A percentile compares a stretch with the other conserved stretches of the same genome.
Evolutionary conservation across 73 alveolate genomes (phyloP).

Genomic region (Paramecium biaurelia): DNA sequence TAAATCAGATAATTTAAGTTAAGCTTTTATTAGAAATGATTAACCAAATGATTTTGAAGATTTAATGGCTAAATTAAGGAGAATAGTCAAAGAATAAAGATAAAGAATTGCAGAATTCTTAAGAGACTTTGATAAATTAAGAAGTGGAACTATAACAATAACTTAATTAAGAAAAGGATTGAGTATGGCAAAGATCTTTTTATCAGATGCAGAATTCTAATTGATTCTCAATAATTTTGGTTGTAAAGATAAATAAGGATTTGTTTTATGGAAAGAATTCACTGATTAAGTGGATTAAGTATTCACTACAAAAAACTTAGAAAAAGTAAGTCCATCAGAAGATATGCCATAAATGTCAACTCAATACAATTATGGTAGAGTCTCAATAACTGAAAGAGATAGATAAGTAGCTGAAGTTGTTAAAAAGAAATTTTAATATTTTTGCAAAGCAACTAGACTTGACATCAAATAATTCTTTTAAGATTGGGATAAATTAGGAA

Average conservation of each 20-base stretch:
- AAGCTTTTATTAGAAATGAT: constrained; percentile 68
- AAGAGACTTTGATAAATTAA: constrained; percentile 93
- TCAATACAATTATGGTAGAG: constrained; percentile 79
- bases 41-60: constrained; percentile 90
- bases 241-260: constrained; percentile 72
- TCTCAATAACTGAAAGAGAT: constrained; percentile 72
- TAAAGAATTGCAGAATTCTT: constrained; percentile 89
- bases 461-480: constrained; percentile 88
- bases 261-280: constrained; percentile 88
- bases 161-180: constrained; percentile 89
- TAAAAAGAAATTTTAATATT: constrained; percentile 64
- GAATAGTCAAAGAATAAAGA: constrained; percentile 79
- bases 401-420: constrained; percentile 73
- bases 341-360: constrained; percentile 75
- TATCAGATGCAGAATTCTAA: constrained; percentile 86
- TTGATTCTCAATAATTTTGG: constrained; percentile 71
- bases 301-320: constrained; percentile 87
- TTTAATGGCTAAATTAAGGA: constrained; percentile 83
- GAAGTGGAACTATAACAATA: constrained; percentile 90
- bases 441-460: constrained; percentile 77
- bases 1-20: constrained; percentile 24
- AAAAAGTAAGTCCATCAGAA: constrained; percentile 76
- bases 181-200: constrained; percentile 87
- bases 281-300: constrained; percentile 89
- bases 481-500: constrained; percentile 88